Evolutionary conservation across 2,329 filamentous ascomycete genomes (phyloP), one percentile per base, ranked within the genome.

Genomic region (Akanthomyces uredinophilus): DNA sequence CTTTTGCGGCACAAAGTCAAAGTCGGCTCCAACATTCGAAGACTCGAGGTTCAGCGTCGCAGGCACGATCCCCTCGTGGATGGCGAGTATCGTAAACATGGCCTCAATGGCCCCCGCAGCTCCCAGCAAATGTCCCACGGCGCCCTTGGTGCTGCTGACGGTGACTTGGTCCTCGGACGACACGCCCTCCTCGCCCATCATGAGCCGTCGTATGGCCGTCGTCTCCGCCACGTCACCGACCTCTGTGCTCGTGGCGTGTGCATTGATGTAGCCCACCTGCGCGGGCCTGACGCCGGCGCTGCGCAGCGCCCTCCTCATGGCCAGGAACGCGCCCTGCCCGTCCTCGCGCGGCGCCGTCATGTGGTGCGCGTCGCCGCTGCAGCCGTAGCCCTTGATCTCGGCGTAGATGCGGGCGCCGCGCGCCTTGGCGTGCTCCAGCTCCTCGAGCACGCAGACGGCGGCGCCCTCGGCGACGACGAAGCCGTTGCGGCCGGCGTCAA

Each of bases 391-490:
- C 70, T 80, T 86, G 22, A 99, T 70, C 74, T 98, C 93, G 37
- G 94, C 94, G 71, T 98, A 96, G 62, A 98, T 93, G 5, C 77
- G 81, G 20, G 92, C 93, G 7, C 89, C 88, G 60, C 95, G 83
- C 7, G 85, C 80, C 71, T 85, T 90, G 18, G 95, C 95, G 72
- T 98, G 95, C 69, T 94, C 89, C 5, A 96, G 77, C 73, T 96
- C 93, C 81, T 99, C 95, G 1, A 99, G 82, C 2, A 99, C 78
- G 32, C 96, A 77, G 2, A 97, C 88, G 11, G 91, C 94, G 5
- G 95, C 91, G 1, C 95, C 95, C 75, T 99, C 95, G 0, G 91
- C 87, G 37, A 99, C 91, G 18, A 99, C 94, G 69, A 99, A 99
- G 0, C 95, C 95, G 60, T 84, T 82, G 53, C 95, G 84, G 51